These are phyloP conservation scores for Aspergillus niger DNA, from an alignment of 2,329 filamentous ascomycete genomes.

Conservation along the genomic window DNA sequence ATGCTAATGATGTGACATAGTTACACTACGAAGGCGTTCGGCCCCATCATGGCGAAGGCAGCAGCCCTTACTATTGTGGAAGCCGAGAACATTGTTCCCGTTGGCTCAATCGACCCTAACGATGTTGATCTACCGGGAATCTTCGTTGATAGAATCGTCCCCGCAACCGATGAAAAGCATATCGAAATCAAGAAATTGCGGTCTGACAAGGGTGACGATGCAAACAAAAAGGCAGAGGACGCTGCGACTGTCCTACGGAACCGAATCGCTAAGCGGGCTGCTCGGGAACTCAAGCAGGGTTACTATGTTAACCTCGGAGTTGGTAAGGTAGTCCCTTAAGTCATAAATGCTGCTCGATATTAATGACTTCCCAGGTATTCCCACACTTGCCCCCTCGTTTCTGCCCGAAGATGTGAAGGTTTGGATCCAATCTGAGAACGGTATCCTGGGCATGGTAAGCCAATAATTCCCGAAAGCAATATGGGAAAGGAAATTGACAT, in stretches of 20 bases:
- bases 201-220: constrained; percentile 41
- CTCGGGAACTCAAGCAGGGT: constrained; percentile 72
- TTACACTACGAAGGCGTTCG: constrained; percentile 75
- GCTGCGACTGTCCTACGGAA: constrained; percentile 43
- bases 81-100: constrained; percentile 78
- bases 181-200: constrained; percentile 69
- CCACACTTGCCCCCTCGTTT: constrained; percentile 79
- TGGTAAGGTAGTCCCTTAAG: constrained; percentile 23
- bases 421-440: constrained; percentile 85
- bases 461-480: not conserved
- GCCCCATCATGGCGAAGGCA: constrained; percentile 77
- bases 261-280: constrained; percentile 73
- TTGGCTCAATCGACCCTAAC: constrained; percentile 71
- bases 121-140: constrained; percentile 79
- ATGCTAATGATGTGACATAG: constrained; percentile 21
- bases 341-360: not conserved
- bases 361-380: constrained; percentile 60
- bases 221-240: constrained; percentile 37
- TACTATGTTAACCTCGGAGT: constrained; percentile 41
- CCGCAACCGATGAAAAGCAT: constrained; percentile 68
- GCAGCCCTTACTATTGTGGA: constrained; percentile 78
- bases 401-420: constrained; percentile 69
- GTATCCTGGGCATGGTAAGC: constrained; percentile 70
- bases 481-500: constrained; percentile 4
- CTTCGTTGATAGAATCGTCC: constrained; percentile 78